Base-by-base conservation (phyloP, 176 grass and related monocot genomes). In the Zoysia pacifica region DNA sequence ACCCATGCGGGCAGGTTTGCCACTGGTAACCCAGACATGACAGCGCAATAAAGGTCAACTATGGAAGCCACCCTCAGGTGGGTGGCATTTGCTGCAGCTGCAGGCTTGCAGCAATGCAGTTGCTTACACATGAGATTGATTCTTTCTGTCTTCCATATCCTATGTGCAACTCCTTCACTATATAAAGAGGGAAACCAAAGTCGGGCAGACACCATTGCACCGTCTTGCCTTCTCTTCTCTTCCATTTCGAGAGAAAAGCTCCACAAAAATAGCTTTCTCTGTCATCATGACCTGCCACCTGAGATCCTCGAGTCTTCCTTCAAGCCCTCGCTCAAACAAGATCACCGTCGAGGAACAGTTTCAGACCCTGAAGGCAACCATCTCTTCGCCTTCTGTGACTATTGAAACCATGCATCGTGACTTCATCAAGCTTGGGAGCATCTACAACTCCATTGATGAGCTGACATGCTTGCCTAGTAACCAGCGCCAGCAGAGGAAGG, bases 281-380 rank as follows among this genome's bases (percentile, higher is more conserved):
- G 36, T 35, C 19, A 14, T 58, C 71, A 77, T 72, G 80, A 62
- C 60, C 19, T 40, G 81, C 71, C 70, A 81, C 84, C 44, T 75
- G 16, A 14, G 77, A 64, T 75, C 77, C 53, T 40, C 37, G 2
- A 86, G 83, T 52, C 9, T 87, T 47, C 48, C 90, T 80, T 69
- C 71, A 2, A 73, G 51, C 50, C 71, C 71, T 73, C 15, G 71
- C 39, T 83, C 50, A 43, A 73, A 83, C 28, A 11, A 83, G 75
- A 62, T 56, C 41, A 1, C 16, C 79, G 67, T 39, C 7, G 43
- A 69, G 20, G 12, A 70, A 41, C 11, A 62, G 65, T 4, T 70
- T 18, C 55, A 87, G 37, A 43, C 28, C 45, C 20, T 61, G 37
- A 56, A 37, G 9, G 47, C 54, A 3, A 56, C 4, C 40, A 11